A percentile compares a stretch with the other conserved stretches of the same genome.
Conservation (phyloP, 352 stramenopile genomes). For the Elongisporangium prolatum region DNA sequence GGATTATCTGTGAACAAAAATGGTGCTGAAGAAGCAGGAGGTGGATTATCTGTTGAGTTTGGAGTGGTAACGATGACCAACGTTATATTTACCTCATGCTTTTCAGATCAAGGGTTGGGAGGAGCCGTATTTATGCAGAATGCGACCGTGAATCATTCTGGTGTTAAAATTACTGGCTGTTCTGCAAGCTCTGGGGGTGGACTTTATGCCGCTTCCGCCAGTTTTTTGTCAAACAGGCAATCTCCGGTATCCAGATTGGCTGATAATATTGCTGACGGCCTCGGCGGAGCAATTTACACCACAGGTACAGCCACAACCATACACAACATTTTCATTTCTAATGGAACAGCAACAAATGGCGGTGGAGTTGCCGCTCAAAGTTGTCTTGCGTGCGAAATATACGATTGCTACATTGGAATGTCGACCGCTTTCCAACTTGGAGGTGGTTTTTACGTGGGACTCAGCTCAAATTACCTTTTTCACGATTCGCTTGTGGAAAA, state of each 20-base stretch:
- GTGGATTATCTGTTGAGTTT: constrained; percentile 18
- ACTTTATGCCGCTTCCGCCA: constrained; percentile 12
- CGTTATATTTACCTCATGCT: constrained; percentile 17
- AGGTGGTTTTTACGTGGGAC: constrained; percentile 24
- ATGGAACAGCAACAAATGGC: constrained; percentile 14
- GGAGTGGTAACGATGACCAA: constrained; percentile 18
- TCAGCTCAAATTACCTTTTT: constrained; percentile 15
- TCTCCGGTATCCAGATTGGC: neutral
- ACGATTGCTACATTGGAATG: constrained; percentile 11
- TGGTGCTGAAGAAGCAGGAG: constrained; percentile 14
- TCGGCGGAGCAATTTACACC: constrained; percentile 28
- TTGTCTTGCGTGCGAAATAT: constrained; percentile 10
- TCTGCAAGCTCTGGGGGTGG: constrained; percentile 19
- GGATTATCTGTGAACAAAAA: constrained; percentile 15
- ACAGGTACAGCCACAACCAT: constrained; percentile 14
- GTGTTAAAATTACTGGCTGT: constrained; percentile 16
- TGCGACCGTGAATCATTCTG: constrained; percentile 11
- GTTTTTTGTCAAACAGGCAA: neutral
- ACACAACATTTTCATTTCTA: constrained; percentile 9
- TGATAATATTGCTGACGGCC: constrained; percentile 14
- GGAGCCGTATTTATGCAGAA: constrained; percentile 23
- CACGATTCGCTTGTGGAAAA: constrained; percentile 12
- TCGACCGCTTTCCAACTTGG: constrained; percentile 19
- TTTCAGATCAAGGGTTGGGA: constrained; percentile 11
- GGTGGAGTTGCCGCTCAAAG: constrained; percentile 22